Conservation (phyloP, 2,329 filamentous ascomycete species). For the Aquanectria penicillioides region DNA sequence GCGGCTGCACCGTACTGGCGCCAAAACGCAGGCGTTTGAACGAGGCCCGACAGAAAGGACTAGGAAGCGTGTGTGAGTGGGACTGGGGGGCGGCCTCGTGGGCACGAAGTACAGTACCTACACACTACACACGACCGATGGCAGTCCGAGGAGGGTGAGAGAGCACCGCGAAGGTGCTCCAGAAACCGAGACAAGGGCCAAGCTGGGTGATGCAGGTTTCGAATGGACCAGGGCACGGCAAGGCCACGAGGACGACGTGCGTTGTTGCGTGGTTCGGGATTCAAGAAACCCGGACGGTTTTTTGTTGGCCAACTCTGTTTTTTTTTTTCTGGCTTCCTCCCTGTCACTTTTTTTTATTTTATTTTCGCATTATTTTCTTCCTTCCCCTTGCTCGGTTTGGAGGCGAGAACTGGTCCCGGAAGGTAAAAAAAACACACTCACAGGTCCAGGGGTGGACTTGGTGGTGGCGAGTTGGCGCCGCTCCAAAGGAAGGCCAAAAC, state of each 20-base stretch:
- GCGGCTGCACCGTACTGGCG: neutral
- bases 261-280: no score
- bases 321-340: neutral
- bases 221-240: neutral
- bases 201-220: conserved; percentile 1
- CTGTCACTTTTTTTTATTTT: no score
- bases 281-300: no score
- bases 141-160: no score
- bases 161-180: neutral
- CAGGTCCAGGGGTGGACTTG: neutral
- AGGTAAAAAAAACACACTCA: neutral
- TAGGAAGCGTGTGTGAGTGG: conserved; percentile 2
- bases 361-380: no score
- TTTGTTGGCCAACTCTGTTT: neutral
- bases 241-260: neutral
- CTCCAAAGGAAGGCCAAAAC: conserved; percentile 20
- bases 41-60: no score
- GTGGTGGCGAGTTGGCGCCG: neutral
- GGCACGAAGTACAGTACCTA: no score
- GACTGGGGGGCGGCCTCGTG: no score
- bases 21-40: no score
- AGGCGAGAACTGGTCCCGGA: neutral
- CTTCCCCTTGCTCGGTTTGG: no score
- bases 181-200: neutral
- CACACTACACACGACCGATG: no score